Base-by-base conservation (phyloP, 140 eudicot genomes). In the Flaveria floridana region DNA sequence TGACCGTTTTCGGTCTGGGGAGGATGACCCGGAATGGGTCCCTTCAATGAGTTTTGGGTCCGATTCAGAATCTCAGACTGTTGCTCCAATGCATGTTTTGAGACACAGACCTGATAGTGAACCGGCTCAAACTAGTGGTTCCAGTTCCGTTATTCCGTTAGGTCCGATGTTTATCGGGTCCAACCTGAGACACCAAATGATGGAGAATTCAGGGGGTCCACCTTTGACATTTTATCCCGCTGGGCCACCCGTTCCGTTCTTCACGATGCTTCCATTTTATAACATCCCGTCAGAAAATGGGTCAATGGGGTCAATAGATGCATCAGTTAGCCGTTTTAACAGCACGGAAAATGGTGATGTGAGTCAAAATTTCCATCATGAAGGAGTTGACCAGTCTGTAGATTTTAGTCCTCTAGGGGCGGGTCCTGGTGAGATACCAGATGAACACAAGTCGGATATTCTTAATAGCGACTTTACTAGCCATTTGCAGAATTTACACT, bases 171-270 rank as follows among this genome's bases (percentile, higher is more conserved):
- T 90, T 67, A 19, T 87, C 12, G 86, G 88, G 65, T 74, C 85
- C 79, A 89, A 84, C 18, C 78, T 91, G 4, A 79, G 87, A 73
- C 94, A 94, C 69, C 80, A 87, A 44, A 79, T 69, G 84, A 73
- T 71, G 74, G 96, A 89, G 48, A 87, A 80, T 78, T 79, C 92
- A 11, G 98, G 87, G 68, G 69, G 50, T 2, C 18, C 76, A 26
- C 85, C 89, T 2, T 74, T 84, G 30, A 84, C 91, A 42, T 94
- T 94, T 72, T 90, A 88, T 65, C 95, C 99, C 18, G 85, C 99
- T 12, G 99, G 99, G 13, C 99, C 99, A 14, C 99, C 99, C 19
- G 92, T 90, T 70, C 97, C 97, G 11, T 94, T 94, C 62, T 42
- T 94, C 58, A 86, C 98, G 13, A 88, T 93, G 98, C 96, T 93